These are phyloP conservation scores for Postia placenta DNA, from an alignment of 768 basidiomycete genomes.

Conservation along the genomic window DNA sequence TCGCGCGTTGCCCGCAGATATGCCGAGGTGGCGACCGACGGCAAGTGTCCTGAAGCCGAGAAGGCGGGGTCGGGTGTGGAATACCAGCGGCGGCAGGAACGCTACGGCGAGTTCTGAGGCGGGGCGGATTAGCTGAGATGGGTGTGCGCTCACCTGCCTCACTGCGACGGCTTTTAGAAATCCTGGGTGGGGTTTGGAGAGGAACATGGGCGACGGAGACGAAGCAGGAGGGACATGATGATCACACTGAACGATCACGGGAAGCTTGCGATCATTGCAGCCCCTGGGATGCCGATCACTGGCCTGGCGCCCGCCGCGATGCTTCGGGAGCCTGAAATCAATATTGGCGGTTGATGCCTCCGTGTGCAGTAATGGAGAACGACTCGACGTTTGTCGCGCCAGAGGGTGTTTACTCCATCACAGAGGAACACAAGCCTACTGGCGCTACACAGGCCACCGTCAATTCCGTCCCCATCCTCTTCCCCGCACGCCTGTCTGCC, in stretches of 20 bases:
- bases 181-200: background rate
- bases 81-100: conserved; percentile 37
- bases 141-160: background rate
- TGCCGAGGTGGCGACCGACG: conserved; percentile 64
- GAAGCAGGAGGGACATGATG: background rate
- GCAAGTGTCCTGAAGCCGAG: conserved; percentile 74
- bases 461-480: conserved; percentile 26
- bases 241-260: background rate
- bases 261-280: background rate
- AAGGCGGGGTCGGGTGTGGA: conserved; percentile 56
- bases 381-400: conserved; percentile 83
- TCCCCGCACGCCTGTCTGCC: conserved; percentile 59
- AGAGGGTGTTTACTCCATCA: conserved; percentile 85
- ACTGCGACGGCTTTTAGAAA: background rate
- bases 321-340: too few species aligned
- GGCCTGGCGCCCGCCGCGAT: too few species aligned
- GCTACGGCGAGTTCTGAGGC: background rate
- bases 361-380: conserved; percentile 68
- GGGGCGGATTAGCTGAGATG: background rate
- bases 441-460: conserved; percentile 33
- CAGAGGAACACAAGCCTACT: conserved; percentile 75
- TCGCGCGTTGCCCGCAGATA: conserved; percentile 64
- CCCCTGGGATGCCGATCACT: background rate
- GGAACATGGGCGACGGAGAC: background rate
- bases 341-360: too few species aligned